A percentile compares a stretch with the other conserved stretches of the same genome.
Conservation (phyloP, 352 stramenopile genomes). For the Bremia lactucae region DNA sequence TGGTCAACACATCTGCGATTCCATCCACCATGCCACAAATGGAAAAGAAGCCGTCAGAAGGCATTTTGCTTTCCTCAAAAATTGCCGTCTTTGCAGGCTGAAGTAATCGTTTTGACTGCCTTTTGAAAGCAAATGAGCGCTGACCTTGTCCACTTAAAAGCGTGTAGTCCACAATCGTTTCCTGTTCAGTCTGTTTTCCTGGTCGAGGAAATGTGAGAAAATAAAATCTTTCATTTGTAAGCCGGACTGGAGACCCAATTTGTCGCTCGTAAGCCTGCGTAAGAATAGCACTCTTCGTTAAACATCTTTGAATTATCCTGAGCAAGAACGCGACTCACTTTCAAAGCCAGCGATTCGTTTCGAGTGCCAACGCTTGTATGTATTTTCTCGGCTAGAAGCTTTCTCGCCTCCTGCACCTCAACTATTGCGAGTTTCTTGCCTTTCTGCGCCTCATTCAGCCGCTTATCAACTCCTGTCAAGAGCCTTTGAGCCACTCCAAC, state of each 20-base stretch:
- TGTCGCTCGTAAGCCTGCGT: constrained; percentile 52
- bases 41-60: constrained; percentile 34
- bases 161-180: constrained; percentile 15
- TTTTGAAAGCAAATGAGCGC: constrained; percentile 6
- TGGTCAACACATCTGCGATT: constrained; percentile 43
- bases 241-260: constrained; percentile 38
- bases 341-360: constrained; percentile 53
- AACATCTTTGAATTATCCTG: too few relatives aligned
- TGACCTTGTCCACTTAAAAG: constrained; percentile 17
- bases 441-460: constrained; percentile 30
- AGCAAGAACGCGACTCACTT: constrained; percentile 16
- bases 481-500: constrained; percentile 27
- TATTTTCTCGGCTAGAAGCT: constrained; percentile 45
- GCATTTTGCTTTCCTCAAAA: not conserved
- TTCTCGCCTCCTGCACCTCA: constrained; percentile 31
- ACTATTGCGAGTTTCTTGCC: constrained; percentile 27
- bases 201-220: constrained; percentile 43
- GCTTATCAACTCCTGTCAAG: constrained; percentile 26
- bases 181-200: not conserved
- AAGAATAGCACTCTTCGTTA: too few relatives aligned
- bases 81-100: constrained; percentile 3
- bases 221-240: constrained; percentile 65
- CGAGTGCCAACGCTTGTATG: constrained; percentile 51
- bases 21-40: constrained; percentile 81
- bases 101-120: not conserved